phyloP scores from a whole-genome alignment of 2,329 filamentous ascomycete species.

The Aaosphaeria arxii region DNA sequence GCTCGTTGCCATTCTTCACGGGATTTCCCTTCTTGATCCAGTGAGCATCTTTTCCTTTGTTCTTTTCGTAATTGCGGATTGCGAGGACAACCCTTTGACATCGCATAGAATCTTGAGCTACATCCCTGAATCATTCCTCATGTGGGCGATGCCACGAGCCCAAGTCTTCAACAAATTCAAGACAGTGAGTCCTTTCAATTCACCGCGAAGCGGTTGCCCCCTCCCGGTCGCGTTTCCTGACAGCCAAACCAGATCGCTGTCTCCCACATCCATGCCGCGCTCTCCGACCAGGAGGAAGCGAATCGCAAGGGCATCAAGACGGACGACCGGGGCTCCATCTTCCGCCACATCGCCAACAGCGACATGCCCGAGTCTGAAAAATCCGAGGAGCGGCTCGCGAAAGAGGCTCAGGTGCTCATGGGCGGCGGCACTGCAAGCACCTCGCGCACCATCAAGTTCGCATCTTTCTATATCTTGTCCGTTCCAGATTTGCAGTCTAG shows the following conservation, averaged over 20 bases:
- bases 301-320: not conserved
- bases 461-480: conserved; percentile 5
- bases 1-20: not conserved
- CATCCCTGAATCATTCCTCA: not conserved
- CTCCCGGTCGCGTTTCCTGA: not conserved
- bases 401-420: conserved; percentile 21
- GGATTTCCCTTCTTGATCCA: not conserved
- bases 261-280: not conserved
- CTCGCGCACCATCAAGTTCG: conserved; percentile 4
- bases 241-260: not conserved
- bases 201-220: too few relatives aligned
- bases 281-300: not conserved
- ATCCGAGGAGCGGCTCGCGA: conserved; percentile 12
- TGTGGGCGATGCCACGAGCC: not conserved
- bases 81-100: not conserved
- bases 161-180: not conserved
- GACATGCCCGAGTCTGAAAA: conserved; percentile 11
- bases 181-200: not conserved
- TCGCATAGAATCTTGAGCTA: not conserved
- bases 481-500: not conserved
- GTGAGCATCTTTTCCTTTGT: not conserved
- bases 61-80: too few relatives aligned
- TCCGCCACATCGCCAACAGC: conserved; percentile 26
- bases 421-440: conserved; percentile 7
- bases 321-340: conserved; percentile 14